Percentiles rank a stretch among this genome's conserved stretches.
Evolutionary conservation across 2,329 filamentous ascomycete species (phyloP).

Genomic region (Cytospora paraplurivora): DNA sequence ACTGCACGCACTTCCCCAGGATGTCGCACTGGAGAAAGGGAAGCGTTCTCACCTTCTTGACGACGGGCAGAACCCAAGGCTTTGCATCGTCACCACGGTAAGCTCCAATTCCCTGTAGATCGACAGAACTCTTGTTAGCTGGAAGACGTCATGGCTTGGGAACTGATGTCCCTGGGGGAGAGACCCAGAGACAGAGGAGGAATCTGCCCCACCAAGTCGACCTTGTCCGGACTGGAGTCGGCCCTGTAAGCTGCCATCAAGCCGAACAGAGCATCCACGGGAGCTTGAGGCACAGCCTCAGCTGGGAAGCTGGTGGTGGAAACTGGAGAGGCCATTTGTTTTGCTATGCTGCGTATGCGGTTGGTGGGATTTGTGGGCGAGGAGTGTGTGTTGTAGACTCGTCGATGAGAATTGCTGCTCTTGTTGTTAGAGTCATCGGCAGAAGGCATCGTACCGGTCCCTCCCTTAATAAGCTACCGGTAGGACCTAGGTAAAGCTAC

Average conservation of each 20-base stretch:
- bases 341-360: slow-evolving; percentile 63
- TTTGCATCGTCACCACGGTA: slow-evolving; percentile 95
- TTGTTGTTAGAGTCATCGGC: slow-evolving; percentile 38
- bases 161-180: not conserved
- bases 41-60: slow-evolving; percentile 79
- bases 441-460: slow-evolving; percentile 71
- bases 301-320: slow-evolving; percentile 71
- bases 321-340: slow-evolving; percentile 68
- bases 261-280: slow-evolving; percentile 93
- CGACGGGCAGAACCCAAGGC: slow-evolving; percentile 94
- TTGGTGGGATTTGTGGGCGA: slow-evolving; percentile 51
- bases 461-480: too few species aligned
- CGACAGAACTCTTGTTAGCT: slow-evolving; percentile 10
- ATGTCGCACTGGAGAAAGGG: slow-evolving; percentile 6
- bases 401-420: slow-evolving; percentile 32
- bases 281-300: slow-evolving; percentile 81
- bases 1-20: slow-evolving; percentile 12
- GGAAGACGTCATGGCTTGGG: slow-evolving; percentile 10
- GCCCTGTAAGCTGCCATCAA: slow-evolving; percentile 85
- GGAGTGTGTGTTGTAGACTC: slow-evolving; percentile 34
- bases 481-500: too few species aligned
- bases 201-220: slow-evolving; percentile 73
- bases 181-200: slow-evolving; percentile 6
- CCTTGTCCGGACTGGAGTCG: slow-evolving; percentile 77
- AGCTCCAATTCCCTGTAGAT: slow-evolving; percentile 71